These are phyloP conservation scores for Volvox africanus DNA, from an alignment of 139 green algal species.

Conservation along the genomic window DNA sequence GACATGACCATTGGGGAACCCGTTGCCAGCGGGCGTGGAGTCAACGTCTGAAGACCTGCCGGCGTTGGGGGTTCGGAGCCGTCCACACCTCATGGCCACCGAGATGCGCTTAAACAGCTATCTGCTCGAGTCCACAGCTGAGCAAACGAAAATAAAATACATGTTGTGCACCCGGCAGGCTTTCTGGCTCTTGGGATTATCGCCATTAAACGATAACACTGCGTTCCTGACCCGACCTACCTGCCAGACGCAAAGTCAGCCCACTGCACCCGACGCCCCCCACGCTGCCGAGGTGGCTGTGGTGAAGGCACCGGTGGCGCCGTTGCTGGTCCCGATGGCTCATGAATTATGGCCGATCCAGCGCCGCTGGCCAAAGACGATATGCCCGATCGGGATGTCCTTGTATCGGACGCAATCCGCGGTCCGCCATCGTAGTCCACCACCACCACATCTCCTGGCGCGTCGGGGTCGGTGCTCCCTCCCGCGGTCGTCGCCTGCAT, in stretches of 20 bases:
- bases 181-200: too few relatives aligned
- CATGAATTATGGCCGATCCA: background rate
- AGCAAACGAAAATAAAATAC: too few relatives aligned
- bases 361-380: background rate
- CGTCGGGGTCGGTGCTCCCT: background rate
- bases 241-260: conserved; percentile 17
- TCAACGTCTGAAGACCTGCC: background rate
- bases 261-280: conserved; percentile 42
- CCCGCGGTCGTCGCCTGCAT: background rate
- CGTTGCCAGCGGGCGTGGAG: background rate
- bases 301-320: background rate
- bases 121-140: too few relatives aligned
- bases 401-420: too few relatives aligned
- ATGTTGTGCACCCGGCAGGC: too few relatives aligned
- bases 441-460: too few relatives aligned
- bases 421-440: too few relatives aligned
- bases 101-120: too few relatives aligned
- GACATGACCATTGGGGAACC: background rate
- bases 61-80: too few relatives aligned
- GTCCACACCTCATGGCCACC: too few relatives aligned
- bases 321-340: background rate
- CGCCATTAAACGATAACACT: too few relatives aligned
- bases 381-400: too few relatives aligned
- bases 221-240: background rate
- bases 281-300: background rate